Base-by-base conservation (phyloP, 768 basidiomycete species). In the Cystofilobasidium ferigula region DNA sequence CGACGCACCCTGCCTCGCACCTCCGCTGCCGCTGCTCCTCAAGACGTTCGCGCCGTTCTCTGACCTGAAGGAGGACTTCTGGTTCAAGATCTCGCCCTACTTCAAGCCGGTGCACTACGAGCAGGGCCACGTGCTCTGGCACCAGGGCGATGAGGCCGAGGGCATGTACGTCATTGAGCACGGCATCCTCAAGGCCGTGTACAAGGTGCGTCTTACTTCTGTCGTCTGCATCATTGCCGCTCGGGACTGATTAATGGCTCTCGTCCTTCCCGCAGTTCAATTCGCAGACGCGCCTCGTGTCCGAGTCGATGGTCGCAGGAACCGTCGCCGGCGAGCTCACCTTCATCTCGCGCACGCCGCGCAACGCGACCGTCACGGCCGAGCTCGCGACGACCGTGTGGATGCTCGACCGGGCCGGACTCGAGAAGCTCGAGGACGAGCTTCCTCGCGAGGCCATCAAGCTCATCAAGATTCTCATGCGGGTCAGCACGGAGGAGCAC, bases 311-410 rank as follows among this genome's bases (percentile, higher is more conserved):
- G 45, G 57, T 54, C 30, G 51, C 51, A 13, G 93, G 92, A 2
- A 90, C 91, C 0, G 78, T 97, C 2, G 89, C 93, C 13, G 94
- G 94, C 0, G 94, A 97, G 76, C 75, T 99, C 61, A 86, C 89
- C 0, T 88, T 87, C 42, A 78, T 99, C 16, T 85, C 91, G 12
- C 84, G 84, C 26, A 79, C 86, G 24, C 80, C 84, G 22, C 80
- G 94, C 57, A 98, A 95, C 73, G 87, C 92, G 30, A 88, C 86
- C 5, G 89, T 89, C 40, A 78, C 85, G 0, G 89, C 87, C 3
- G 94, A 97, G 75, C 80, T 84, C 6, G 80, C 84, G 10, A 85
- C 83, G 9, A 82, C 86, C 18, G 70, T 98, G 59, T 99, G 94
- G 94, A 86, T 82, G 76, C 76, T 98, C 53, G 83, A 82, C 67